Conservation (phyloP, 2,329 filamentous ascomycete species). For the Fusarium agapanthi region DNA sequence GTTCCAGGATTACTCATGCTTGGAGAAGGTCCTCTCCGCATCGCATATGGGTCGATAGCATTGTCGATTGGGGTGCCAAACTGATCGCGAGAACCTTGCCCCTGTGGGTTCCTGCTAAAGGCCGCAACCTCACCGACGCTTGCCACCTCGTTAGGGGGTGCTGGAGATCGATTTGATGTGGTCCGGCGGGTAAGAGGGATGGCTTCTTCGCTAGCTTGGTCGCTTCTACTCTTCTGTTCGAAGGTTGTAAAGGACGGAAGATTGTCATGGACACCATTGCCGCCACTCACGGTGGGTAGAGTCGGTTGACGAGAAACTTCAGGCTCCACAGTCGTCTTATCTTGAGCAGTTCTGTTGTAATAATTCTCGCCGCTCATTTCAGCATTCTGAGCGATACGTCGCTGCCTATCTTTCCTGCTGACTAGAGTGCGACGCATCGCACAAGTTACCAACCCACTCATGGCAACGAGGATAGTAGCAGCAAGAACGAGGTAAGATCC, state of each 20-base stretch:
- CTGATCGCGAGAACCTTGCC: constrained; percentile 64
- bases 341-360: constrained; percentile 75
- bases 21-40: constrained; percentile 56
- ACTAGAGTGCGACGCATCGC: constrained; percentile 94
- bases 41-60: constrained; percentile 56
- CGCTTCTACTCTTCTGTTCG: constrained; percentile 71
- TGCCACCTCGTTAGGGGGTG: constrained; percentile 52
- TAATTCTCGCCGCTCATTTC: constrained; percentile 97
- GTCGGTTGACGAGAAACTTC: constrained; percentile 62
- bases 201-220: constrained; percentile 72
- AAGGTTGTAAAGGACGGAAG: constrained; percentile 69
- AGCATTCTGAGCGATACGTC: constrained; percentile 89
- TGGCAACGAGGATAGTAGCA: constrained; percentile 84
- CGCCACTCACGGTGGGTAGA: constrained; percentile 65
- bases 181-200: constrained; percentile 74
- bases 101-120: constrained; percentile 47
- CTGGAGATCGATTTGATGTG: constrained; percentile 66
- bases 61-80: constrained; percentile 68
- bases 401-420: constrained; percentile 90
- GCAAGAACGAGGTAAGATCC: constrained; percentile 93
- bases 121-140: constrained; percentile 47
- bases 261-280: constrained; percentile 59
- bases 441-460: constrained; percentile 86
- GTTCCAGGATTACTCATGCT: constrained; percentile 64
- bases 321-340: constrained; percentile 54